phyloP scores from a whole-genome alignment of 2,329 filamentous ascomycete genomes.

The Claviceps pusilla region DNA sequence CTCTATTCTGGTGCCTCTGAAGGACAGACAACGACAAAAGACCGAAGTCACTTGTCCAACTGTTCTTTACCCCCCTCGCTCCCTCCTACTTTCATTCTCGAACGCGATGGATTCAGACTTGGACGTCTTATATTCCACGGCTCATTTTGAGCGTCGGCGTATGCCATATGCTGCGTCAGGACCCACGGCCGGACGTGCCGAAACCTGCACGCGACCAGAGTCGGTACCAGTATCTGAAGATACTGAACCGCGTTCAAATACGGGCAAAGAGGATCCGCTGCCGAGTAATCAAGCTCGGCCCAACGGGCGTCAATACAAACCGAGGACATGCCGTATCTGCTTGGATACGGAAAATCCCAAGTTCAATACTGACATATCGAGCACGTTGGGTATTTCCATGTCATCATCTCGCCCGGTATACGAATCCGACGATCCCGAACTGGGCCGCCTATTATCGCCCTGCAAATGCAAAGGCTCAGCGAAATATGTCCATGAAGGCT shows the following conservation, averaged over 20 bases:
- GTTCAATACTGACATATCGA: slow-evolving; percentile 22
- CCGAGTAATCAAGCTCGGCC: slow-evolving; percentile 7
- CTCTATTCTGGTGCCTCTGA: neutral
- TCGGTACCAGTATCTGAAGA: neutral
- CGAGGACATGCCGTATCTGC: slow-evolving; percentile 78
- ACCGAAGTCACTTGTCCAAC: neutral
- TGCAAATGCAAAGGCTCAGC: slow-evolving; percentile 90
- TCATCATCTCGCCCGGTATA: slow-evolving; percentile 36
- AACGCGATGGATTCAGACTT: slow-evolving; percentile 14
- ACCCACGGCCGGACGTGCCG: neutral
- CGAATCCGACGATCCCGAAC: slow-evolving; percentile 55
- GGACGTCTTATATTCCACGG: slow-evolving; percentile 12
- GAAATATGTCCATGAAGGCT: slow-evolving; percentile 87
- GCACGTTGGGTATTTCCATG: slow-evolving; percentile 19
- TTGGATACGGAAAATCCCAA: slow-evolving; percentile 49
- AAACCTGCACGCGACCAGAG: slow-evolving; percentile 1
- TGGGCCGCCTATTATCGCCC: slow-evolving; percentile 69
- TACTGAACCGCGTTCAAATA: neutral
- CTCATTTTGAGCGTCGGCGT: slow-evolving; percentile 1
- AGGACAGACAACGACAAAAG: neutral
- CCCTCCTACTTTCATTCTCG: neutral
- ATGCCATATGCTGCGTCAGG: slow-evolving; percentile 2
- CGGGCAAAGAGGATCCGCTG: slow-evolving; percentile 1
- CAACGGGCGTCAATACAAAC: slow-evolving; percentile 39
- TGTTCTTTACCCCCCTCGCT: neutral